A percentile compares a stretch with the other conserved stretches of the same genome.
Evolutionary conservation across 352 stramenopile genomes (phyloP).

Genomic region (Phytophthora multivora): DNA sequence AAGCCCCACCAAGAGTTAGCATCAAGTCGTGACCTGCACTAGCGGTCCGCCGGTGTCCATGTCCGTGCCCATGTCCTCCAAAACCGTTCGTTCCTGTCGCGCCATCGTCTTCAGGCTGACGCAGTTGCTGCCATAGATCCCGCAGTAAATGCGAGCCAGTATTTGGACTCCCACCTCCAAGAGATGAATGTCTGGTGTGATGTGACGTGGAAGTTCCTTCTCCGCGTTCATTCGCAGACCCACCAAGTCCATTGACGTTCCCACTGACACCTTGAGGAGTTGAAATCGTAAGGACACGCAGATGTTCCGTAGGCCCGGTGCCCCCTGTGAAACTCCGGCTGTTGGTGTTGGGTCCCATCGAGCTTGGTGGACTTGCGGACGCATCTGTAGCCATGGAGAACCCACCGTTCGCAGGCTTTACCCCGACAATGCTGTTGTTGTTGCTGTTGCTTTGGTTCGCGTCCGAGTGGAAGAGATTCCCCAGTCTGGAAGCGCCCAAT

Average conservation of each 20-base stretch:
- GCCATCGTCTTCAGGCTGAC: conserved; percentile 64
- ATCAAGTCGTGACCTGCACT: conserved; percentile 39
- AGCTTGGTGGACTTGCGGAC: conserved; percentile 35
- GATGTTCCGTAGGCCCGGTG: conserved; percentile 16
- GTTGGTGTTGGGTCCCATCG: conserved; percentile 14
- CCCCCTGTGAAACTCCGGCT: conserved; percentile 28
- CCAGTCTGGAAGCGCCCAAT: conserved; percentile 29
- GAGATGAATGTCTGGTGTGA: conserved; percentile 38
- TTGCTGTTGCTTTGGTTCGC: conserved; percentile 16
- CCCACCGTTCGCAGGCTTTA: conserved; percentile 5
- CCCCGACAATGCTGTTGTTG: conserved; percentile 11
- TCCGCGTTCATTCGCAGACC: conserved; percentile 24
- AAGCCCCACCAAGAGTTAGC: conserved; percentile 13
- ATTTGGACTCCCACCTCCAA: conserved; percentile 39
- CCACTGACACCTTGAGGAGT: conserved; percentile 28
- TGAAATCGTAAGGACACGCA: conserved; percentile 37
- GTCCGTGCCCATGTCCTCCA: conserved; percentile 19
- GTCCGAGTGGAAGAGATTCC: conserved; percentile 57
- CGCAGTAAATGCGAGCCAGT: conserved; percentile 68
- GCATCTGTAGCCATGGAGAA: conserved; percentile 13
- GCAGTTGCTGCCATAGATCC: conserved; percentile 81
- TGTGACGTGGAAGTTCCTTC: conserved; percentile 19
- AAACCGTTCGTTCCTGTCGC: conserved; percentile 25
- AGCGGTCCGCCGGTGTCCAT: conserved; percentile 26
- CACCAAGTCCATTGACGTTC: conserved; percentile 14